These are phyloP conservation scores for Penicillium aurantiogriseum DNA, from an alignment of 2,329 filamentous ascomycete genomes.

Conservation along the genomic window DNA sequence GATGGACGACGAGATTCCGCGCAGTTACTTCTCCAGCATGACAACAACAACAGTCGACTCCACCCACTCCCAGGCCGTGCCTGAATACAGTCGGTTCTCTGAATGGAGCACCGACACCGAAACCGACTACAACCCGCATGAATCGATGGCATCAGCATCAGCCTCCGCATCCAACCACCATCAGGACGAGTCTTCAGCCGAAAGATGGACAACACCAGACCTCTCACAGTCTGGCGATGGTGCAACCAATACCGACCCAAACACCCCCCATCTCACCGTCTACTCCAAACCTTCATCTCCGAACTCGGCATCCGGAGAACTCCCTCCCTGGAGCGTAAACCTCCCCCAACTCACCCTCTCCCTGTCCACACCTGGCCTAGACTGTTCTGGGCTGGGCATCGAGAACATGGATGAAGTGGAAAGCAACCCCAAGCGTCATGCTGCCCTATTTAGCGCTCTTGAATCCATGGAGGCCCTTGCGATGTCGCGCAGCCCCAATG, in stretches of 20 bases:
- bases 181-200: slow-evolving; percentile 18
- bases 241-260: slow-evolving; percentile 32
- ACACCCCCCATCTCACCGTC: slow-evolving; percentile 38
- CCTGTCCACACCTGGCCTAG: slow-evolving; percentile 27
- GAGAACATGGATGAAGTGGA: slow-evolving; percentile 34
- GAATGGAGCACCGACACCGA: slow-evolving; percentile 44
- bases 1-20: slow-evolving; percentile 34
- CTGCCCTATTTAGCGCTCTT: slow-evolving; percentile 35
- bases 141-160: slow-evolving; percentile 40
- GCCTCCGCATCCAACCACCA: slow-evolving; percentile 33
- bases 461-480: slow-evolving; percentile 32
- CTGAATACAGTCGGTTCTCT: slow-evolving; percentile 40
- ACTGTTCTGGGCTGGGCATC: slow-evolving; percentile 35
- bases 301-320: slow-evolving; percentile 29
- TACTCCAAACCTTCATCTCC: slow-evolving; percentile 31
- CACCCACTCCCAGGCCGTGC: slow-evolving; percentile 26
- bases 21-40: slow-evolving; percentile 46
- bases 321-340: slow-evolving; percentile 25
- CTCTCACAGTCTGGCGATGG: slow-evolving; percentile 23
- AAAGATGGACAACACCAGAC: slow-evolving; percentile 25
- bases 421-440: slow-evolving; percentile 39
- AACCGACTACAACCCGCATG: slow-evolving; percentile 31
- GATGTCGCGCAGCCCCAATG: slow-evolving; percentile 25
- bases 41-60: slow-evolving; percentile 32
- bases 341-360: slow-evolving; percentile 29